phyloP scores from a whole-genome alignment of 495 filamentous ascomycete species.

The Viridothelium virens region DNA sequence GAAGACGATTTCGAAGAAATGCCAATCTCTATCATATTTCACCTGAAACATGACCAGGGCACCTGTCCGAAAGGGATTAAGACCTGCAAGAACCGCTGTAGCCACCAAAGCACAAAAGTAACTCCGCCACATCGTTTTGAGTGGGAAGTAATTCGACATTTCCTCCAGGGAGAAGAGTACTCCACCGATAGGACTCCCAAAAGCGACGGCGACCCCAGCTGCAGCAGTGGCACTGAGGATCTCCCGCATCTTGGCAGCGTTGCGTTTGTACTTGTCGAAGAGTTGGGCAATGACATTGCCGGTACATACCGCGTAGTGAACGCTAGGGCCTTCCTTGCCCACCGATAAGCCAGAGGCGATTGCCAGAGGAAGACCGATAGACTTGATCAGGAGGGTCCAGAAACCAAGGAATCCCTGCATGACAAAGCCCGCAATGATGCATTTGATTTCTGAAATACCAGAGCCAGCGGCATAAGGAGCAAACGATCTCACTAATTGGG shows the following conservation, averaged over 20 bases:
- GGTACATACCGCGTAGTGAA: slow-evolving; percentile 96
- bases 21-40: slow-evolving; percentile 90
- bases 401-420: slow-evolving; percentile 97
- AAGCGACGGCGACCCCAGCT: slow-evolving; percentile 91
- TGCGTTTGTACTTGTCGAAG: slow-evolving; percentile 87
- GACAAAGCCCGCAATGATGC: slow-evolving; percentile 97
- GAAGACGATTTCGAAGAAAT: slow-evolving; percentile 93
- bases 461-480: slow-evolving; percentile 96
- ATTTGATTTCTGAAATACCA: slow-evolving; percentile 98
- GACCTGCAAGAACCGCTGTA: slow-evolving; percentile 83
- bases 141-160: slow-evolving; percentile 95
- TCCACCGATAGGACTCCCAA: slow-evolving; percentile 94
- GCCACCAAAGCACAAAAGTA: slow-evolving; percentile 98
- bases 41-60: slow-evolving; percentile 99
- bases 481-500: slow-evolving; percentile 81
- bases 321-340: slow-evolving; percentile 95
- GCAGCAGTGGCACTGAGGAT: slow-evolving; percentile 91
- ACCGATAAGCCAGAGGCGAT: slow-evolving; percentile 94
- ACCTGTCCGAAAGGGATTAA: slow-evolving; percentile 98
- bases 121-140: slow-evolving; percentile 96
- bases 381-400: slow-evolving; percentile 92
- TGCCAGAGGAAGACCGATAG: slow-evolving; percentile 78
- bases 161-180: slow-evolving; percentile 96
- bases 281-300: slow-evolving; percentile 93
- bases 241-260: slow-evolving; percentile 90